A percentile compares a stretch with the other conserved stretches of the same genome.
These are phyloP conservation scores for Articulospora tetracladia DNA, from an alignment of 495 filamentous ascomycete species.

Conservation along the genomic window DNA sequence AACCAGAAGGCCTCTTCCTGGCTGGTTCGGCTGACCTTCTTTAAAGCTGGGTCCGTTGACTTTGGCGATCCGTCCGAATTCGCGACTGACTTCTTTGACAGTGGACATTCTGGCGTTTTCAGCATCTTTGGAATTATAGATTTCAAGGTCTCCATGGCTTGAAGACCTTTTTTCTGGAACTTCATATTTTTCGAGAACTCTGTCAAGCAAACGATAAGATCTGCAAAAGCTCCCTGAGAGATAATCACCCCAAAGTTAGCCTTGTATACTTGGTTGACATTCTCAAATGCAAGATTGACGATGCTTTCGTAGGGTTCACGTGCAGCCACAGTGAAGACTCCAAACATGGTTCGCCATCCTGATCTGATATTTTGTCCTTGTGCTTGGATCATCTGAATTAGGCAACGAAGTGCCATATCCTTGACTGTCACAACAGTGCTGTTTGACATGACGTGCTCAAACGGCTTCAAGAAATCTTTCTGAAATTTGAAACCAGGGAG, in stretches of 20 bases:
- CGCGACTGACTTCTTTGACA: slow-evolving; percentile 54
- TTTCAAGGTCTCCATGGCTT: slow-evolving; percentile 93
- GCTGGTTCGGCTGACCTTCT: slow-evolving; percentile 49
- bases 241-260: slow-evolving; percentile 95
- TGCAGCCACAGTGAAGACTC: slow-evolving; percentile 94
- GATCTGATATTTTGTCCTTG: slow-evolving; percentile 93
- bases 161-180: slow-evolving; percentile 96
- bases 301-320: slow-evolving; percentile 91
- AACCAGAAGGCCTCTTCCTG: slow-evolving; percentile 99
- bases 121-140: slow-evolving; percentile 91
- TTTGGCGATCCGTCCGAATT: slow-evolving; percentile 30
- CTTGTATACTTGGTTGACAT: slow-evolving; percentile 96
- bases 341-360: slow-evolving; percentile 99
- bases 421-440: slow-evolving; percentile 87
- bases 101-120: slow-evolving; percentile 89
- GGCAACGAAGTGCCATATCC: slow-evolving; percentile 94
- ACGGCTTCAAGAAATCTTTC: slow-evolving; percentile 97
- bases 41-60: slow-evolving; percentile 5
- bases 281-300: slow-evolving; percentile 94
- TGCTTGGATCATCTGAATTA: slow-evolving; percentile 99
- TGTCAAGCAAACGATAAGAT: slow-evolving; percentile 92
- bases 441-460: slow-evolving; percentile 95
- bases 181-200: slow-evolving; percentile 97
- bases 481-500: slow-evolving; percentile 99
- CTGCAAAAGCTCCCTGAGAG: slow-evolving; percentile 92